Conservation (phyloP, 2,329 filamentous ascomycete genomes). For the Dactylellina drechsleri region DNA sequence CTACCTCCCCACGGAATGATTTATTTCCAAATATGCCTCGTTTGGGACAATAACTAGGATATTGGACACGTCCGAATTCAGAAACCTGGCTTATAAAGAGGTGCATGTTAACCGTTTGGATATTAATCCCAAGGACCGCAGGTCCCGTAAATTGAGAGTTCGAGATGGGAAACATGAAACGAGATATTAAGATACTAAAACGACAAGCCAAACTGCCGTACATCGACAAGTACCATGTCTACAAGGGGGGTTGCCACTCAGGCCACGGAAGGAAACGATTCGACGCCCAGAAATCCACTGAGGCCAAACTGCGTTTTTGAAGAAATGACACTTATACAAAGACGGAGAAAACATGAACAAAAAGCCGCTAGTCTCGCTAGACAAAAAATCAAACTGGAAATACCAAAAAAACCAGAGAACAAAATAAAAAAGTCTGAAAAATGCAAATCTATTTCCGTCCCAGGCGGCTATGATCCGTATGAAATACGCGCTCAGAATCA, state of each 20-base stretch:
- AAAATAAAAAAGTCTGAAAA: constrained; percentile 34
- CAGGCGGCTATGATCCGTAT: constrained; percentile 33
- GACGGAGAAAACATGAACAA: constrained; percentile 14
- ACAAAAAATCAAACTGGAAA: constrained; percentile 16
- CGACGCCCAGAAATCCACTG: constrained; percentile 41
- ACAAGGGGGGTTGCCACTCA: constrained; percentile 44
- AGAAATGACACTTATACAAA: constrained; percentile 37
- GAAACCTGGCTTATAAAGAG: constrained; percentile 1
- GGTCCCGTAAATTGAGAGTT: constrained; percentile 1
- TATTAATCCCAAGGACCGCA: constrained; percentile 12
- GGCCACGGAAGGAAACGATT: constrained; percentile 49
- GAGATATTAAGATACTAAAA: constrained; percentile 25
- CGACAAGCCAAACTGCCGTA: constrained; percentile 7
- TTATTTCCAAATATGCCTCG: background rate
- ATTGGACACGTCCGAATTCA: background rate
- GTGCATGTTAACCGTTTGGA: constrained; percentile 6
- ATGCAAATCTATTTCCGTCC: constrained; percentile 49
- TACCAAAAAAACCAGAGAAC: constrained; percentile 12
- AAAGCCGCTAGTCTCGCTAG: constrained; percentile 51
- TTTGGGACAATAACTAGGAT: background rate
- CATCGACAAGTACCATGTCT: constrained; percentile 28
- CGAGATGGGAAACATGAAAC: constrained; percentile 12
- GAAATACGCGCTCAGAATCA: constrained; percentile 33
- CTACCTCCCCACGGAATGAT: background rate
- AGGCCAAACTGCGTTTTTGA: constrained; percentile 28